Evolutionary conservation across 306 rosid species (phyloP), one percentile per base, ranked within the genome.

Genomic region (Castanea mollissima): DNA sequence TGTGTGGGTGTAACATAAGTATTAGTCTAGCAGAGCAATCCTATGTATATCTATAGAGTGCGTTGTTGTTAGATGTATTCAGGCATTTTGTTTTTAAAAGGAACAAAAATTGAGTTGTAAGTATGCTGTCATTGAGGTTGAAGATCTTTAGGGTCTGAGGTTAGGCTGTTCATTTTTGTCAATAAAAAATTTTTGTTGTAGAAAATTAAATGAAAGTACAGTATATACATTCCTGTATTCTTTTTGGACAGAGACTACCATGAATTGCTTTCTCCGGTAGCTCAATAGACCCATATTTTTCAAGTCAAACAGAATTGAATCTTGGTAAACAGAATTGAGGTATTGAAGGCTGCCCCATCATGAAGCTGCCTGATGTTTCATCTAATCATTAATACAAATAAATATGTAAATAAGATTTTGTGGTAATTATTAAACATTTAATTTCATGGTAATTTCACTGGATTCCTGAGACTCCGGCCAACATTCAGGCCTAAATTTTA

Each of bases 1-100:
- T 65, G 29, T 67, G 72, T 51, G 76, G 64, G 77, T 92, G 92
- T 92, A 89, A 81, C 83, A 86, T 86, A 77, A 86, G 85, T 83
- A 77, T 64, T 77, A 77, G 85, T 75, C 74, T 69, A 83, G 67
- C 72, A 69, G 85, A 68, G 77, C 81, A 77, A 75, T 81, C 76
- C 44, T 57, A 34, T 34, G 38, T 34, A 8, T 16, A 6, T 35
- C 23, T 29, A 69, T 29, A 34, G 85, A 74, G 78, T 77, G 72
- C 35, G 79, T 71, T 88, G 88, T 54, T 83, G 21, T 27, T 89
- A 83, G 90, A 83, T 84, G 79, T 84, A 84, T 74, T 41, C 71
- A 70, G 87, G 80, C 83, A 62, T 85, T 52, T 31, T 20, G 73
- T 51, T 76, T 69, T 74, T 78, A 63, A 55, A 73, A 6, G 56